Evolutionary conservation across 495 filamentous ascomycete genomes (phyloP).

Genomic region (Penicillium psychrofluorescens): DNA sequence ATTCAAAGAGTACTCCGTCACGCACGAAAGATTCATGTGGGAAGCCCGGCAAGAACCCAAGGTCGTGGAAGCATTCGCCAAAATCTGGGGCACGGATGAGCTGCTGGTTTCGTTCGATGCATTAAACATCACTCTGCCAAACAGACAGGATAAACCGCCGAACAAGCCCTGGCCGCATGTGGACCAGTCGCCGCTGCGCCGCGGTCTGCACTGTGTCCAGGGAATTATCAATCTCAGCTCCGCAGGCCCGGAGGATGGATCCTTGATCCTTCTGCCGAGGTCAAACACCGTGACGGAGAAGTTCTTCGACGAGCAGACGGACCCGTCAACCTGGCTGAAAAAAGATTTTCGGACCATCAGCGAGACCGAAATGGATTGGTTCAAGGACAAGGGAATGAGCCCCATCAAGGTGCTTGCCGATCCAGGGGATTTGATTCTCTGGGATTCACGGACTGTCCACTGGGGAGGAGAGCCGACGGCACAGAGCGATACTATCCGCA

Average conservation of each 20-base stretch:
- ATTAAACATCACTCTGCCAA: slow-evolving; percentile 12
- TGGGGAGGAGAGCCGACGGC: slow-evolving; percentile 20
- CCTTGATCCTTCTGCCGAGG: slow-evolving; percentile 21
- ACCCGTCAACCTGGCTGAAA: slow-evolving; percentile 16
- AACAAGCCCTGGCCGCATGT: slow-evolving; percentile 16
- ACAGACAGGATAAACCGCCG: slow-evolving; percentile 7
- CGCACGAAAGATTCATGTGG: slow-evolving; percentile 42
- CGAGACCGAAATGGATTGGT: slow-evolving; percentile 28
- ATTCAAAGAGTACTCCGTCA: slow-evolving; percentile 23
- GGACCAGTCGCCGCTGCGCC: slow-evolving; percentile 17
- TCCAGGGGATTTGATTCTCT: slow-evolving; percentile 35
- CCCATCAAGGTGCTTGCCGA: slow-evolving; percentile 30
- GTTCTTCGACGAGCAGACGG: slow-evolving; percentile 27
- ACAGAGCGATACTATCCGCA: slow-evolving; percentile 19
- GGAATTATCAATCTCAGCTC: slow-evolving; percentile 34
- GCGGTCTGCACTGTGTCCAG: slow-evolving; percentile 31
- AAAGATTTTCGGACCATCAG: slow-evolving; percentile 25
- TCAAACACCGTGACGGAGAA: slow-evolving; percentile 23
- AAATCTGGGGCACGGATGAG: slow-evolving; percentile 12
- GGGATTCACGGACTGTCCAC: slow-evolving; percentile 35
- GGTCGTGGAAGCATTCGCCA: slow-evolving; percentile 25
- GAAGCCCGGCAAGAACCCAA: slow-evolving; percentile 31
- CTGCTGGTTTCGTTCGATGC: slow-evolving; percentile 18
- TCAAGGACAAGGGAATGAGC: slow-evolving; percentile 17
- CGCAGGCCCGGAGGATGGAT: slow-evolving; percentile 28